phyloP scores from a whole-genome alignment of 1,284 basidiomycete genomes.

The Sanguinoderma infundibulare region DNA sequence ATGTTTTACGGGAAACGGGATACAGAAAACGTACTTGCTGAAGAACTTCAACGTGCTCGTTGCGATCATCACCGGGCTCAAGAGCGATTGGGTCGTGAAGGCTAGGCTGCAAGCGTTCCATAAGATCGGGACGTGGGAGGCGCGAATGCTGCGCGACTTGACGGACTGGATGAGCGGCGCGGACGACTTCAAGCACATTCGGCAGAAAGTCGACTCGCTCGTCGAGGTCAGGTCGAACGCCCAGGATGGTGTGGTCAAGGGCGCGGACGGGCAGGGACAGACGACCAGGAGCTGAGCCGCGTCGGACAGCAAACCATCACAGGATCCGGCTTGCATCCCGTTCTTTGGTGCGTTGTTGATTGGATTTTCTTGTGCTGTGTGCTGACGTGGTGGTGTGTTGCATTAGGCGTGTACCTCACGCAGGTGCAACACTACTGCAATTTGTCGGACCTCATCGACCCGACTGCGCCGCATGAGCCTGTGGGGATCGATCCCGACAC shows the following conservation, averaged over 20 bases:
- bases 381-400: constrained; percentile 11
- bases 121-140: constrained; percentile 75
- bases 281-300: constrained; percentile 46
- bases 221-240: constrained; percentile 63
- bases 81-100: constrained; percentile 70
- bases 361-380: neutral
- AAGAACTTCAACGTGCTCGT: constrained; percentile 84
- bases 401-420: constrained; percentile 83
- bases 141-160: constrained; percentile 77
- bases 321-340: constrained; percentile 66
- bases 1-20: too few relatives aligned
- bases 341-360: constrained; percentile 67
- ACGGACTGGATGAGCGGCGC: constrained; percentile 69
- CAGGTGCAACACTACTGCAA: constrained; percentile 69
- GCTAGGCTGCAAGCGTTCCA: constrained; percentile 74
- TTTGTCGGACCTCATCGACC: constrained; percentile 83
- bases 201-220: constrained; percentile 66
- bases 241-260: constrained; percentile 53
- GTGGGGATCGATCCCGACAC: constrained; percentile 68
- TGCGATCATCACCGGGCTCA: constrained; percentile 82
- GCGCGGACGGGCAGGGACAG: constrained; percentile 44
- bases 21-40: constrained; percentile 81
- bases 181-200: constrained; percentile 80
- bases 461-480: constrained; percentile 72
- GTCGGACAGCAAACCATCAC: constrained; percentile 47